Evolutionary conservation across 202 grass and related monocot species (phyloP).

Genomic region (Panicum virgatum): DNA sequence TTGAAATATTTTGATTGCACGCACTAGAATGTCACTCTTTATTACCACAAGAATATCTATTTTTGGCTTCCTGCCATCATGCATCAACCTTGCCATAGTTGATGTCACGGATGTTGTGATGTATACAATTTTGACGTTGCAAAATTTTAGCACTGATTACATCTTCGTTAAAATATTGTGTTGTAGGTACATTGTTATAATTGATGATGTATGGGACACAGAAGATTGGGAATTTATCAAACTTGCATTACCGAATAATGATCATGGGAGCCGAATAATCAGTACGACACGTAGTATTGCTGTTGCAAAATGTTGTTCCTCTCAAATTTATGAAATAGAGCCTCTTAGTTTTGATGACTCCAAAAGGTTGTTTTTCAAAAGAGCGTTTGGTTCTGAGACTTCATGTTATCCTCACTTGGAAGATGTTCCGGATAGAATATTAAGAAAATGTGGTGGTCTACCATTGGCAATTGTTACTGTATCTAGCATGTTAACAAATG

Average conservation of each 20-base stretch:
- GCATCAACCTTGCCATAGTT: too few relatives aligned
- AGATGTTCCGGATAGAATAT: background rate
- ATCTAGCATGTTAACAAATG: background rate
- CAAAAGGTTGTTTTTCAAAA: background rate
- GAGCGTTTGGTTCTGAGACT: background rate
- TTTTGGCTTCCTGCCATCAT: too few relatives aligned
- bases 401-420: background rate
- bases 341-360: background rate
- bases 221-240: background rate
- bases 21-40: too few relatives aligned
- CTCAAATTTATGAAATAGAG: background rate
- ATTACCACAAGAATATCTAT: too few relatives aligned
- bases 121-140: too few relatives aligned
- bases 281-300: background rate
- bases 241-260: background rate
- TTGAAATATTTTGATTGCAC: too few relatives aligned
- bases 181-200: background rate
- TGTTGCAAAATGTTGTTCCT: background rate
- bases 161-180: background rate
- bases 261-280: background rate
- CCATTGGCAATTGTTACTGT: constrained; percentile 2
- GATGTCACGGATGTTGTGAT: too few relatives aligned
- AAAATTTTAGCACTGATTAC: background rate
- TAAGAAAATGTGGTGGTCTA: background rate
- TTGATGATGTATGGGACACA: constrained; percentile 7